Conservation (phyloP, 2,329 filamentous ascomycete species). For the Apiospora rasikravindrae region DNA sequence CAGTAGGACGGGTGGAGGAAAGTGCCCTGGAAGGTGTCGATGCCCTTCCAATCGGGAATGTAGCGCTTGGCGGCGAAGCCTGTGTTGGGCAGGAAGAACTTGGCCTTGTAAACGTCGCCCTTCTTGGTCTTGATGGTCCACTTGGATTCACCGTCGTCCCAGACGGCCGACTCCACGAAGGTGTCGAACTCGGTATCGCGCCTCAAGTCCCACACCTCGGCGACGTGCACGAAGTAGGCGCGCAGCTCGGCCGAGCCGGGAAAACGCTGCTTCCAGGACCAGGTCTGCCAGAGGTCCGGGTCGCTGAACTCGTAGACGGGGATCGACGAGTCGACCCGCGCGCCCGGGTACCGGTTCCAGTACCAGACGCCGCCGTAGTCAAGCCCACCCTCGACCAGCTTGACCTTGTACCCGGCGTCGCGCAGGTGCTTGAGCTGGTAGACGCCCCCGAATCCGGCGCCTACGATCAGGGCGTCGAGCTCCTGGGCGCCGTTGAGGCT, state of each 20-base stretch:
- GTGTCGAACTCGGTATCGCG: constrained; percentile 51
- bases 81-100: constrained; percentile 51
- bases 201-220: constrained; percentile 47
- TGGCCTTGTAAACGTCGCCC: constrained; percentile 44
- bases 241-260: constrained; percentile 47
- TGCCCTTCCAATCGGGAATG: constrained; percentile 47
- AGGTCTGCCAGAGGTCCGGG: constrained; percentile 48
- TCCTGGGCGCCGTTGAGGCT: constrained; percentile 22
- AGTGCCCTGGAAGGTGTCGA: constrained; percentile 62
- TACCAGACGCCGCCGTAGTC: constrained; percentile 50
- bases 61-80: constrained; percentile 55
- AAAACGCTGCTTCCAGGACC: constrained; percentile 49
- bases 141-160: constrained; percentile 38
- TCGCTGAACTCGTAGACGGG: constrained; percentile 42
- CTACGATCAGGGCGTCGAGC: constrained; percentile 45
- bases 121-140: constrained; percentile 52
- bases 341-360: constrained; percentile 50
- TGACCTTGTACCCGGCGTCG: constrained; percentile 41
- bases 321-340: constrained; percentile 44
- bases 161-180: constrained; percentile 47
- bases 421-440: constrained; percentile 43
- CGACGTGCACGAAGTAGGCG: constrained; percentile 53
- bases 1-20: constrained; percentile 64
- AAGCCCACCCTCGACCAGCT: constrained; percentile 44
- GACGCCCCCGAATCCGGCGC: constrained; percentile 44